These are phyloP conservation scores for Xylaria sp. DNA, from an alignment of 2,329 filamentous ascomycete species.

Conservation along the genomic window DNA sequence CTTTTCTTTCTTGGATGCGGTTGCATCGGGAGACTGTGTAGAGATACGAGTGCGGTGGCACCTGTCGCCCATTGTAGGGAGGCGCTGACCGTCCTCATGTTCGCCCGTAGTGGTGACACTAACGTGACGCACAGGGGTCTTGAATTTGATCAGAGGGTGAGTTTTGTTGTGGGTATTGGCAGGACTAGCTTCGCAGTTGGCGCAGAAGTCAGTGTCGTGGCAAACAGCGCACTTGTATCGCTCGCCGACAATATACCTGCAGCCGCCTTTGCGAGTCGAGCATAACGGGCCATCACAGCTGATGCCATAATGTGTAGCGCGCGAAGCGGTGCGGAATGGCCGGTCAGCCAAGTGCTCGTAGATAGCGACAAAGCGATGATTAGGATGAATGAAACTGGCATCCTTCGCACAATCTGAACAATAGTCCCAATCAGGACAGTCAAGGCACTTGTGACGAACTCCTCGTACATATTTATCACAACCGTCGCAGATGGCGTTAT, in stretches of 20 bases:
- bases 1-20: slow-evolving; percentile 61
- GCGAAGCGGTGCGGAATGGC: slow-evolving; percentile 54
- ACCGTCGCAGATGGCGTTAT: slow-evolving; percentile 93
- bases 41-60: slow-evolving; percentile 46
- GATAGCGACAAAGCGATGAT: slow-evolving; percentile 88
- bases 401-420: slow-evolving; percentile 79
- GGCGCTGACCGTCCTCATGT: slow-evolving; percentile 72
- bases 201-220: slow-evolving; percentile 94
- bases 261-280: slow-evolving; percentile 63
- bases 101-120: slow-evolving; percentile 87
- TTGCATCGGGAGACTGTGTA: slow-evolving; percentile 61
- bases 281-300: slow-evolving; percentile 96
- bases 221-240: slow-evolving; percentile 99
- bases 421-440: slow-evolving; percentile 98
- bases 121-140: slow-evolving; percentile 88
- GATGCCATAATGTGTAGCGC: slow-evolving; percentile 79
- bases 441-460: slow-evolving; percentile 94
- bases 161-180: slow-evolving; percentile 89
- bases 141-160: slow-evolving; percentile 98
- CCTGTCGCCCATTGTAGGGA: slow-evolving; percentile 79
- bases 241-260: slow-evolving; percentile 82
- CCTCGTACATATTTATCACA: slow-evolving; percentile 90
- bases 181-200: slow-evolving; percentile 89
- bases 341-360: slow-evolving; percentile 73
- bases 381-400: slow-evolving; percentile 76